These are phyloP conservation scores for Debaryomyces nepalensis DNA, from an alignment of 1,139 yeast genomes.

Conservation along the genomic window DNA sequence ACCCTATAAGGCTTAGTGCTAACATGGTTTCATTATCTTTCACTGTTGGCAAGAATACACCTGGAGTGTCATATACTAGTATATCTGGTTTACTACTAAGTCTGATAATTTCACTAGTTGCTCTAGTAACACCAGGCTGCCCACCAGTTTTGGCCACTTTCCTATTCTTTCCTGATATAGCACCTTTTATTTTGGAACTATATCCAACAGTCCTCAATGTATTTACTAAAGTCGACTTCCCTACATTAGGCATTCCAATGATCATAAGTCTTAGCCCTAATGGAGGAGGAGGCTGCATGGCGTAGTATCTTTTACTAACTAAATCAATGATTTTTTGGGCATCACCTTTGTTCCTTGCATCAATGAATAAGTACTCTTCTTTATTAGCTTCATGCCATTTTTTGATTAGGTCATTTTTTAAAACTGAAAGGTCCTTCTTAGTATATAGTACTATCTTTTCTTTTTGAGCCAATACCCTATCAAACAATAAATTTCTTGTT, in stretches of 20 bases:
- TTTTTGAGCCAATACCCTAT: constrained; percentile 62
- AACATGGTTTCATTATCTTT: constrained; percentile 73
- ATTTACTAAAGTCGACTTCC: constrained; percentile 89
- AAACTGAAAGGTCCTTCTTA: constrained; percentile 59
- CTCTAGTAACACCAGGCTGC: constrained; percentile 88
- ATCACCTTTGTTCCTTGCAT: constrained; percentile 59
- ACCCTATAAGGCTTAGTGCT: constrained; percentile 73
- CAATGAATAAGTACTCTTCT: constrained; percentile 63
- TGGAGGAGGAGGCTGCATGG: constrained; percentile 72
- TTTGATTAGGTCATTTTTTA: constrained; percentile 38
- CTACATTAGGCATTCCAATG: constrained; percentile 98
- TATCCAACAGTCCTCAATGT: constrained; percentile 65
- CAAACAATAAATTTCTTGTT: constrained; percentile 81
- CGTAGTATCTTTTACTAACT: constrained; percentile 48
- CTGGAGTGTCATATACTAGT: constrained; percentile 87
- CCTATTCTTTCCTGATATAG: constrained; percentile 42
- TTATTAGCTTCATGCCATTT: constrained; percentile 57
- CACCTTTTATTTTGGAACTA: constrained; percentile 20
- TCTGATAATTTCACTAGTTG: constrained; percentile 76
- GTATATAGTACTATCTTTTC: constrained; percentile 68
- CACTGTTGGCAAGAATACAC: constrained; percentile 82
- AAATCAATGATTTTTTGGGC: constrained; percentile 54
- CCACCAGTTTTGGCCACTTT: constrained; percentile 89
- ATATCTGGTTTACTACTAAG: constrained; percentile 67
- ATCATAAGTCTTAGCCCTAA: constrained; percentile 77